Conservation (phyloP, 2,329 filamentous ascomycete genomes). For the Harringtonia lauricola region DNA sequence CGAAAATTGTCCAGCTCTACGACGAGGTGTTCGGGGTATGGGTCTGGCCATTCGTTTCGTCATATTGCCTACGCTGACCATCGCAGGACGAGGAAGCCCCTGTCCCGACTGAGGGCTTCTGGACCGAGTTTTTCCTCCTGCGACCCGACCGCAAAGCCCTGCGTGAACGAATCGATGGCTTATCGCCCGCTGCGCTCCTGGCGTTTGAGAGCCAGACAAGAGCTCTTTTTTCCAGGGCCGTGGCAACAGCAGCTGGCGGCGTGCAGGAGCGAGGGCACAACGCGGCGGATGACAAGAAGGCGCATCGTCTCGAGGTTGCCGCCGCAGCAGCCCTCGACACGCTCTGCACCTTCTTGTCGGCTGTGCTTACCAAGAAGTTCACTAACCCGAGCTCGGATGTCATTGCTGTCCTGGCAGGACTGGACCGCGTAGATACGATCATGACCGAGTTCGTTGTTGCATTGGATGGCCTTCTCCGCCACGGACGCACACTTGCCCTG, state of each 20-base stretch:
- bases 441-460: conserved; percentile 82
- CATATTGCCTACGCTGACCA: neutral
- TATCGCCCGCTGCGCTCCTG: conserved; percentile 65
- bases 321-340: conserved; percentile 44
- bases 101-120: conserved; percentile 75
- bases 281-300: neutral
- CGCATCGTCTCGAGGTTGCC: neutral
- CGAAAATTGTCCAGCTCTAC: conserved; percentile 88
- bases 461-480: conserved; percentile 73
- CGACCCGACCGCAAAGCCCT: conserved; percentile 65
- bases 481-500: conserved; percentile 55
- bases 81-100: conserved; percentile 41
- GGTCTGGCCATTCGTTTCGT: neutral
- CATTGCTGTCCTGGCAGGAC: conserved; percentile 77
- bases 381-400: conserved; percentile 93
- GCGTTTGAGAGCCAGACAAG: conserved; percentile 67
- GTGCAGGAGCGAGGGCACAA: neutral
- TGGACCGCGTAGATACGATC: conserved; percentile 76
- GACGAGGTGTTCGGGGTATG: conserved; percentile 54
- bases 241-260: conserved; percentile 33
- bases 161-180: conserved; percentile 54
- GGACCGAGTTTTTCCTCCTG: conserved; percentile 90
- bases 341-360: conserved; percentile 75
- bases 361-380: conserved; percentile 78
- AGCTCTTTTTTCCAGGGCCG: conserved; percentile 65